These are phyloP conservation scores for Funneliformis caledonium DNA, from an alignment of 371 early-diverging fungal species.

Conservation along the genomic window DNA sequence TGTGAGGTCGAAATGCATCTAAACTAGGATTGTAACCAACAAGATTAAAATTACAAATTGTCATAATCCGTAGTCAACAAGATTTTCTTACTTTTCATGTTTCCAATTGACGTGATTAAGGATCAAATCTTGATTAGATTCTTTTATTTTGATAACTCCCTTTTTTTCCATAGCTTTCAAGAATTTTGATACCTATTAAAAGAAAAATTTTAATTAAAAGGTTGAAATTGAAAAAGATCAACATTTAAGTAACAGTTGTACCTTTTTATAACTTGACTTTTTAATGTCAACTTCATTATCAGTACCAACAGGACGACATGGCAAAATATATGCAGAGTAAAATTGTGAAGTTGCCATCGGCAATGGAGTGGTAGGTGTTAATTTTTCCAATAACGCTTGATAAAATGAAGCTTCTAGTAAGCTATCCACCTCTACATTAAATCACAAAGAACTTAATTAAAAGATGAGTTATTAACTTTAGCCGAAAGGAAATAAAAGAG, in stretches of 20 bases:
- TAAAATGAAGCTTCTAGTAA: constrained; percentile 62
- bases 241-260: background rate
- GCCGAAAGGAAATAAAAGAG: background rate
- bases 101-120: constrained; percentile 64
- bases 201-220: background rate
- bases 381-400: constrained; percentile 65
- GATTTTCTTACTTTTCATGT: constrained; percentile 51
- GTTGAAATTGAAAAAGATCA: background rate
- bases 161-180: constrained; percentile 71
- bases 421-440: constrained; percentile 58
- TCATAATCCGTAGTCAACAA: constrained; percentile 29
- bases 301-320: constrained; percentile 59
- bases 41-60: background rate
- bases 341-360: constrained; percentile 69
- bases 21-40: constrained; percentile 17
- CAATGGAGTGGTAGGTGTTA: constrained; percentile 57
- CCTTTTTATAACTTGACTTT: constrained; percentile 74
- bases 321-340: constrained; percentile 67
- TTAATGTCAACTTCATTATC: constrained; percentile 69
- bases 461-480: no score
- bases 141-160: constrained; percentile 70
- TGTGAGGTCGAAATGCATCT: constrained; percentile 44
- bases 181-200: constrained; percentile 61
- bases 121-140: constrained; percentile 65
- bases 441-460: background rate